These are phyloP conservation scores for Hordeum pubiflorum DNA, from an alignment of 202 grass and related monocot genomes.

Conservation along the genomic window DNA sequence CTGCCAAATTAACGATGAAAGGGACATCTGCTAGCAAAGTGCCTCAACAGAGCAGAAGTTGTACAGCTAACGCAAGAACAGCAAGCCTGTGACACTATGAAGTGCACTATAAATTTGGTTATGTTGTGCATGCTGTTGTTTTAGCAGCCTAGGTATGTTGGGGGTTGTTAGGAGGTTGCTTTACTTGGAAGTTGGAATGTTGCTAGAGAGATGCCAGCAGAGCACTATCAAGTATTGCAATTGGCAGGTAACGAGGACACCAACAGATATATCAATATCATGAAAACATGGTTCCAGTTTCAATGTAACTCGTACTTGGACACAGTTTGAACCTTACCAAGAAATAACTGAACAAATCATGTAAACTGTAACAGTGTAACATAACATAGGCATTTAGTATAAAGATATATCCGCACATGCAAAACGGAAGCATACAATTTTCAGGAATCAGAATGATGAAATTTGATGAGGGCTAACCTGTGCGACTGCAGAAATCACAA, in stretches of 20 bases:
- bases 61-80: background rate
- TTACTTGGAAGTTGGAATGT: background rate
- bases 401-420: background rate
- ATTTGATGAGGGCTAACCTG: constrained; percentile 51
- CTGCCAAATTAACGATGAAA: background rate
- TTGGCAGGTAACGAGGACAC: background rate
- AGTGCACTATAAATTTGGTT: background rate
- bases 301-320: background rate
- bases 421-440: background rate
- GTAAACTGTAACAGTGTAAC: background rate
- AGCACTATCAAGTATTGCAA: background rate
- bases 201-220: background rate
- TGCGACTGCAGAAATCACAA: constrained; percentile 74
- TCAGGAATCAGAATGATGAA: background rate
- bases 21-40: background rate
- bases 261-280: background rate
- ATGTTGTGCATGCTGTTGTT: background rate
- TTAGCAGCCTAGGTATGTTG: background rate
- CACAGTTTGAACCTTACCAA: background rate
- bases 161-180: background rate
- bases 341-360: background rate
- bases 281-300: background rate
- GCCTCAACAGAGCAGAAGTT: background rate
- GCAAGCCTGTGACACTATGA: background rate
- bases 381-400: background rate